These are phyloP conservation scores for Microcera coccophila DNA, from an alignment of 2,329 filamentous ascomycete species.

Conservation along the genomic window DNA sequence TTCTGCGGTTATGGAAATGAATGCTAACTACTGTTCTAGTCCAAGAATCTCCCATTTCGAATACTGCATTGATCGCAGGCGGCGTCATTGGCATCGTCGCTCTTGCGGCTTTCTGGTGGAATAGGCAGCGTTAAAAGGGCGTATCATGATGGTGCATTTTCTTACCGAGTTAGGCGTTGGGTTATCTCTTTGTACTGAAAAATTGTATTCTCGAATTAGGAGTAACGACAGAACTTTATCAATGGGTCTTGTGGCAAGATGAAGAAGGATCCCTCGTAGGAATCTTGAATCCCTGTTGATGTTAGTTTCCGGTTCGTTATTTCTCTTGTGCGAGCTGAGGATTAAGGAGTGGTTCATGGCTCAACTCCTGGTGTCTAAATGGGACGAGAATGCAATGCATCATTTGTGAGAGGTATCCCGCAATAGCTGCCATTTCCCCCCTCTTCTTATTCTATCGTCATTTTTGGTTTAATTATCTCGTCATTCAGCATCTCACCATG, in stretches of 20 bases:
- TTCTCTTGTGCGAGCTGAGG: too few species aligned
- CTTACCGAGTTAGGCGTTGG: not conserved
- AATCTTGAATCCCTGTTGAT: too few species aligned
- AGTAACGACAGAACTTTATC: not conserved
- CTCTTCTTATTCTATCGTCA: not conserved
- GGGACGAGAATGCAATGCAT: too few species aligned
- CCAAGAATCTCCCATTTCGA: conserved; percentile 30
- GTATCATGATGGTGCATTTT: conserved; percentile 1
- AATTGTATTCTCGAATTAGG: not conserved
- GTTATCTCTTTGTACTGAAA: not conserved
- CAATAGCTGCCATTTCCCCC: too few species aligned
- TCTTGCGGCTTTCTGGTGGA: conserved; percentile 38
- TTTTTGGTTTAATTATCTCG: too few species aligned
- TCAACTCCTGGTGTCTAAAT: too few species aligned
- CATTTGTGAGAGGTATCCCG: too few species aligned
- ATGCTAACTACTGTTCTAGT: conserved; percentile 25
- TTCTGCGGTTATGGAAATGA: not conserved
- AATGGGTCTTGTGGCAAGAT: too few species aligned
- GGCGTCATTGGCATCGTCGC: conserved; percentile 36
- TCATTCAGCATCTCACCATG: too few species aligned
- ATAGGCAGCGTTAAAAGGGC: conserved; percentile 25
- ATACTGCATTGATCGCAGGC: conserved; percentile 31
- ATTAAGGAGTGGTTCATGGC: too few species aligned
- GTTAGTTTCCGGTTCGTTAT: too few species aligned
- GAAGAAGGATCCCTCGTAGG: too few species aligned